phyloP scores from a whole-genome alignment of 2,329 filamentous ascomycete genomes.

The Chrysoporthe puriensis region DNA sequence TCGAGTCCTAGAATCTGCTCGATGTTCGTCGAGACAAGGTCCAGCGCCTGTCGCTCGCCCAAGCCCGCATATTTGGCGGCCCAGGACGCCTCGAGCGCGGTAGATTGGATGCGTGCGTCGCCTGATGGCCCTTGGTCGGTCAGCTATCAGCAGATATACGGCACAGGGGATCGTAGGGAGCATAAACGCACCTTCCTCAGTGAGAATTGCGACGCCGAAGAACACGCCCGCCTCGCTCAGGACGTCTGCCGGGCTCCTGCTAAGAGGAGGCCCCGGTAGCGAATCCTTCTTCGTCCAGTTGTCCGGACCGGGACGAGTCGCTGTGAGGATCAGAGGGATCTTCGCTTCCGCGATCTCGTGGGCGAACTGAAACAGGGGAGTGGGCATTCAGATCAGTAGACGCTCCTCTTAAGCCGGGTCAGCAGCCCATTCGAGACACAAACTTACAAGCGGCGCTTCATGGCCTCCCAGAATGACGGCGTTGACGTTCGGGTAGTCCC shows the following conservation, averaged over 20 bases:
- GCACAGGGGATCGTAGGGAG: too few species aligned
- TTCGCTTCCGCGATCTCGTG: slow-evolving; percentile 43
- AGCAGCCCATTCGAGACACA: neutral
- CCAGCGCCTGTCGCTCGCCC: slow-evolving; percentile 39
- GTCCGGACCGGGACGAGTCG: slow-evolving; percentile 39
- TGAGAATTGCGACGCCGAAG: slow-evolving; percentile 39
- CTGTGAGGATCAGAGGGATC: slow-evolving; percentile 49
- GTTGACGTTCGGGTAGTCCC: slow-evolving; percentile 39
- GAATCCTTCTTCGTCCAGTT: slow-evolving; percentile 43
- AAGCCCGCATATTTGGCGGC: slow-evolving; percentile 45
- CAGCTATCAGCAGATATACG: neutral
- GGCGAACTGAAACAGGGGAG: slow-evolving; percentile 38
- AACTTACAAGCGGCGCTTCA: slow-evolving; percentile 43
- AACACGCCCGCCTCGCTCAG: slow-evolving; percentile 46
- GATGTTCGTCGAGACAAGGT: slow-evolving; percentile 45
- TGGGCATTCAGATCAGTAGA: neutral
- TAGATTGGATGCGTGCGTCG: slow-evolving; percentile 45
- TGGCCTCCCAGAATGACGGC: slow-evolving; percentile 45
- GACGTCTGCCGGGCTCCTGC: slow-evolving; percentile 42
- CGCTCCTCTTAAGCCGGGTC: neutral
- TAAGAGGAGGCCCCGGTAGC: slow-evolving; percentile 48
- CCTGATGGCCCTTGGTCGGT: slow-evolving; percentile 32
- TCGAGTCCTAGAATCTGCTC: slow-evolving; percentile 46
- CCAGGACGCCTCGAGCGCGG: slow-evolving; percentile 45
- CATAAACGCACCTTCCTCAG: slow-evolving; percentile 30